A percentile compares a stretch with the other conserved stretches of the same genome.
phyloP scores from a whole-genome alignment of 495 filamentous ascomycete species.

The Neurospora sp. region DNA sequence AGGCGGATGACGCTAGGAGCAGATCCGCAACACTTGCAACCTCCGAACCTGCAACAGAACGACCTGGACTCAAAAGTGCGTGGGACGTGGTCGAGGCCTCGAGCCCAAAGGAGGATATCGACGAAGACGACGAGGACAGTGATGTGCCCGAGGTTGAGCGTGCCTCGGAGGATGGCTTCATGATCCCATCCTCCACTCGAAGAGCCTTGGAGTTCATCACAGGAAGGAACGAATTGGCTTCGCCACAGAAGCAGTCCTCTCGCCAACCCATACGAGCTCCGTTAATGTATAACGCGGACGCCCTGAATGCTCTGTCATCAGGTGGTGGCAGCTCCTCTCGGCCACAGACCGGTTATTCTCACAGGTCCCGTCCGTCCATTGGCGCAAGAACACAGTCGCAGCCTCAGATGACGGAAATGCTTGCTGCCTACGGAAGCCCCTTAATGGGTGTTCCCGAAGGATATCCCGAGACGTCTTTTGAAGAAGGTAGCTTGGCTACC shows the following conservation, averaged over 20 bases:
- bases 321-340: conserved; percentile 16
- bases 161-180: conserved; percentile 21
- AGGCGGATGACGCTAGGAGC: conserved; percentile 17
- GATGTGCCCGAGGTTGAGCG: conserved; percentile 27
- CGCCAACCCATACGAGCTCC: conserved; percentile 7
- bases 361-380: conserved; percentile 5
- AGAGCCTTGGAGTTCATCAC: conserved; percentile 41
- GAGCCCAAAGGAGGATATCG: conserved; percentile 19
- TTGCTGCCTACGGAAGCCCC: conserved; percentile 8
- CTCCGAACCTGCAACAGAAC: background rate
- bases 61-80: conserved; percentile 28
- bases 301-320: conserved; percentile 22
- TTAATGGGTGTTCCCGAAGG: background rate
- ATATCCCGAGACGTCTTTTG: conserved; percentile 1
- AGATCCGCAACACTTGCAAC: conserved; percentile 8
- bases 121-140: conserved; percentile 33
- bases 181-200: conserved; percentile 27
- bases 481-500: conserved; percentile 9
- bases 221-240: conserved; percentile 23
- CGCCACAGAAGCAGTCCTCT: conserved; percentile 4
- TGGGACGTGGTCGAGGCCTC: conserved; percentile 35
- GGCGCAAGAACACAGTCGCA: conserved; percentile 36
- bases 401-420: conserved; percentile 27
- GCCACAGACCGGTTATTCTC: conserved; percentile 37
- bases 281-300: conserved; percentile 23